phyloP scores from a whole-genome alignment of 495 filamentous ascomycete genomes.

The Aspergillus affinis region DNA sequence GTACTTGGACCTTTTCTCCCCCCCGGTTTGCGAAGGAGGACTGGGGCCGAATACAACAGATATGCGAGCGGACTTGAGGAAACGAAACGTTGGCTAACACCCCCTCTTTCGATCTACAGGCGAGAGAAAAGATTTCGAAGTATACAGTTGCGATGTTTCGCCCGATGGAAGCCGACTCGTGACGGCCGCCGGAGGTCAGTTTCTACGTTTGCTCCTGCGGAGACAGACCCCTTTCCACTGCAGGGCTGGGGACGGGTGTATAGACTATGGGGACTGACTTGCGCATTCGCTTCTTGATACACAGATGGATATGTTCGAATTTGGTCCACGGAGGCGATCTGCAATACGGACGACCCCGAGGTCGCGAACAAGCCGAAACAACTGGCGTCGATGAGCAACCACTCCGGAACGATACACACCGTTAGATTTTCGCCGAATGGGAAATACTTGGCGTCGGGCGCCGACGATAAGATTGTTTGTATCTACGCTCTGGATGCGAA shows the following conservation, averaged over 20 bases:
- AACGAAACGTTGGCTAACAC: constrained; percentile 10
- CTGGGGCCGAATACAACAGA: neutral
- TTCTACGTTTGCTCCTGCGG: neutral
- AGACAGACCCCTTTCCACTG: neutral
- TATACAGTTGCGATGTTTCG: constrained; percentile 95
- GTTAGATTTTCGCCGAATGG: constrained; percentile 94
- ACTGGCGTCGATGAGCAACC: constrained; percentile 95
- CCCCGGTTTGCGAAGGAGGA: neutral
- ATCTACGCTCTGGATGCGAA: constrained; percentile 88
- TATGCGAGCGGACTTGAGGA: neutral
- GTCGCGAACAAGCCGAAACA: constrained; percentile 80
- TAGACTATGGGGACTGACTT: neutral
- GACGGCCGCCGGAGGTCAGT: constrained; percentile 86
- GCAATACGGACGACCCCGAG: constrained; percentile 66
- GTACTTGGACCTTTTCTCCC: constrained; percentile 42
- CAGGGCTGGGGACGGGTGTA: neutral
- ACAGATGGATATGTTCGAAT: constrained; percentile 93
- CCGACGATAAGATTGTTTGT: constrained; percentile 97
- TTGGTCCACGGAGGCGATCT: constrained; percentile 94
- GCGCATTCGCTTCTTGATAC: constrained; percentile 16
- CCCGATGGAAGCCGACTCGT: constrained; percentile 89
- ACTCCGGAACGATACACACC: constrained; percentile 94
- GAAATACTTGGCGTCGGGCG: constrained; percentile 90
- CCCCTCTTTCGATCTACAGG: constrained; percentile 45
- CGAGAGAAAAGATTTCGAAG: constrained; percentile 95